These are phyloP conservation scores for Cordyceps tenuipes DNA, from an alignment of 2,329 filamentous ascomycete species.

Conservation along the genomic window DNA sequence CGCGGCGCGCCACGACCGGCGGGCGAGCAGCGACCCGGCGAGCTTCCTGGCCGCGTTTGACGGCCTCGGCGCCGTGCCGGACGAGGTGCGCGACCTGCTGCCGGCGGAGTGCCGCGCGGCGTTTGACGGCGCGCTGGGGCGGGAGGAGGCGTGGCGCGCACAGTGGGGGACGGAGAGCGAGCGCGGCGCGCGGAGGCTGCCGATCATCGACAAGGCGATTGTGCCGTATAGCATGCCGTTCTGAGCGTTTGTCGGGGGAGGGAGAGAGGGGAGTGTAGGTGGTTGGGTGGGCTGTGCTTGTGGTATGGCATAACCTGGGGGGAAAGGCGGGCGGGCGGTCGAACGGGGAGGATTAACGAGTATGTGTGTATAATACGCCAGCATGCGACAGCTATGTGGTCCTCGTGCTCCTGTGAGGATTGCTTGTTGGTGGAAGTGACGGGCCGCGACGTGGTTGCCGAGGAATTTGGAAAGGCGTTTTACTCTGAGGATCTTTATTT, in stretches of 20 bases:
- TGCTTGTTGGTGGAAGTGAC: not conserved
- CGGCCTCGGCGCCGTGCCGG: conserved; percentile 55
- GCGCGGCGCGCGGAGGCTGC: conserved; percentile 43
- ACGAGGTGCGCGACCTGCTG: conserved; percentile 58
- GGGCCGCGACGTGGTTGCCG: conserved; percentile 12
- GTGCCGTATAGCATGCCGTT: conserved; percentile 46
- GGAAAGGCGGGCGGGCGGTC: not conserved
- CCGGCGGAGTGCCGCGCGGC: conserved; percentile 63
- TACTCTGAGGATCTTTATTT: not conserved
- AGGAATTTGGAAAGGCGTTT: conserved; percentile 12
- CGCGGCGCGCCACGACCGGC: conserved; percentile 34
- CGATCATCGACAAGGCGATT: conserved; percentile 56
- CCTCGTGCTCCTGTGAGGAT: not conserved
- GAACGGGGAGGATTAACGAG: not conserved
- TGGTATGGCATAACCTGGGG: not conserved
- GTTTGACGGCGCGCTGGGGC: conserved; percentile 57
- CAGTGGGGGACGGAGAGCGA: conserved; percentile 64
- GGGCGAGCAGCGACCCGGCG: conserved; percentile 24
- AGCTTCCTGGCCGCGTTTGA: conserved; percentile 45
- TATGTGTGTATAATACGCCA: not conserved
- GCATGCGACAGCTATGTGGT: not conserved
- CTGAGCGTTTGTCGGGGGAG: not conserved
- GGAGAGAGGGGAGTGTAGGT: too few species aligned
- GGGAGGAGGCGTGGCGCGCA: conserved; percentile 64
- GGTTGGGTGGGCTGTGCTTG: not conserved